Percentiles rank a stretch among this genome's conserved stretches.
phyloP scores from a whole-genome alignment of 345 rosid genomes.

The Gossypium longicalyx region DNA sequence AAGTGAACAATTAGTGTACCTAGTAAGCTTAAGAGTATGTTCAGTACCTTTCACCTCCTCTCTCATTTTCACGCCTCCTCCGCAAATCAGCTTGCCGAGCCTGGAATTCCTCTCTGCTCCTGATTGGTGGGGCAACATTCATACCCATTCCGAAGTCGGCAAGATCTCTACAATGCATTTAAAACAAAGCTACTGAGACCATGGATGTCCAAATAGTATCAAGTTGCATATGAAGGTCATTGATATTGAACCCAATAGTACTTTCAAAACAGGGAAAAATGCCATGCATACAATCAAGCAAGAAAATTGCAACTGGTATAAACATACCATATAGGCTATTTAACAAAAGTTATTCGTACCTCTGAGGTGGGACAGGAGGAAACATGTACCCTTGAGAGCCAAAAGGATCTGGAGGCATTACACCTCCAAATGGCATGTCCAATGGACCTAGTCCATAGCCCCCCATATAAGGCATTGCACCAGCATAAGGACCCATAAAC shows the following conservation, averaged over 20 bases:
- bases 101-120: constrained; percentile 91
- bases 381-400: constrained; percentile 55
- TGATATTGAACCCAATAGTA: background rate
- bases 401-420: constrained; percentile 69
- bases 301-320: background rate
- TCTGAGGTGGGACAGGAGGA: constrained; percentile 58
- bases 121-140: constrained; percentile 64
- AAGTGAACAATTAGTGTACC: background rate
- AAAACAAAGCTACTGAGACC: background rate
- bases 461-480: constrained; percentile 58
- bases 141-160: constrained; percentile 76
- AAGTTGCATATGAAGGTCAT: constrained; percentile 2
- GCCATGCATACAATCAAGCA: background rate
- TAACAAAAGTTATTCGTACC: constrained; percentile 28
- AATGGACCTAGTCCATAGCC: constrained; percentile 54
- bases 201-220: background rate
- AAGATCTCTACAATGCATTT: constrained; percentile 56
- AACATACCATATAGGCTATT: constrained; percentile 10
- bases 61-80: constrained; percentile 78
- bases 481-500: constrained; percentile 47
- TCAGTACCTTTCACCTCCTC: constrained; percentile 64
- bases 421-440: constrained; percentile 56
- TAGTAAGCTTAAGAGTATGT: background rate
- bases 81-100: constrained; percentile 84
- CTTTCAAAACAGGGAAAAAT: background rate